phyloP scores from a whole-genome alignment of 768 basidiomycete genomes.

The Suillus cothurnatus region DNA sequence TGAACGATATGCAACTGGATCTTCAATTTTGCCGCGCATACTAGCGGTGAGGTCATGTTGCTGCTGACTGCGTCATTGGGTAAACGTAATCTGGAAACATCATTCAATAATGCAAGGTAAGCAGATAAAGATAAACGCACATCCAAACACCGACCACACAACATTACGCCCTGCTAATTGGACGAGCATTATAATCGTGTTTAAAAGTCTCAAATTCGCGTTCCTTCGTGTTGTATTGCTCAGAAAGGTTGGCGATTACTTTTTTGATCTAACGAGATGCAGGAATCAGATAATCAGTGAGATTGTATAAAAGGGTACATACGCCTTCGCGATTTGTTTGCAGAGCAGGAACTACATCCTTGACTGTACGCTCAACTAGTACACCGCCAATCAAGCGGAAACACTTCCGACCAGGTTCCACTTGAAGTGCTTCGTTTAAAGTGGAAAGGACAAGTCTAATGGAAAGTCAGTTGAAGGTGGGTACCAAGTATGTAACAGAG shows the following conservation, averaged over 20 bases:
- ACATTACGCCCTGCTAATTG: constrained; percentile 40
- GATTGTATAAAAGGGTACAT: constrained; percentile 29
- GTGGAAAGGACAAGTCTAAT: constrained; percentile 86
- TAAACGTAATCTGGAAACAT: neutral
- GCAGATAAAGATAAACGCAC: neutral
- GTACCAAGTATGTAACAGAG: constrained; percentile 8
- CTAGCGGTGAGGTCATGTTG: too few relatives aligned
- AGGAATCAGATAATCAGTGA: constrained; percentile 16
- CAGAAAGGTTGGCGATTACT: constrained; percentile 73
- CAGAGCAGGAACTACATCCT: constrained; percentile 89
- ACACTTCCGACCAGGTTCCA: constrained; percentile 91
- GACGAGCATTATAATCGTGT: constrained; percentile 73
- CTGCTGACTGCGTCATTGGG: neutral
- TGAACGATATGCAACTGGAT: neutral
- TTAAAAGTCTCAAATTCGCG: constrained; percentile 82
- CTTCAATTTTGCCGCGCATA: neutral
- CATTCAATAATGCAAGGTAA: neutral
- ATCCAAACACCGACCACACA: neutral
- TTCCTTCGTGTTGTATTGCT: constrained; percentile 90
- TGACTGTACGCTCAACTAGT: constrained; percentile 93
- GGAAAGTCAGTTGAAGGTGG: constrained; percentile 4
- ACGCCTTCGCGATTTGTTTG: constrained; percentile 91
- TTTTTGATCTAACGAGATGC: constrained; percentile 66
- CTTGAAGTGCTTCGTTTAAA: constrained; percentile 76
- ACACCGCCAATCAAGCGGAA: constrained; percentile 96